Conservation (phyloP, 2,329 filamentous ascomycete genomes). For the Trichothecium roseum region DNA sequence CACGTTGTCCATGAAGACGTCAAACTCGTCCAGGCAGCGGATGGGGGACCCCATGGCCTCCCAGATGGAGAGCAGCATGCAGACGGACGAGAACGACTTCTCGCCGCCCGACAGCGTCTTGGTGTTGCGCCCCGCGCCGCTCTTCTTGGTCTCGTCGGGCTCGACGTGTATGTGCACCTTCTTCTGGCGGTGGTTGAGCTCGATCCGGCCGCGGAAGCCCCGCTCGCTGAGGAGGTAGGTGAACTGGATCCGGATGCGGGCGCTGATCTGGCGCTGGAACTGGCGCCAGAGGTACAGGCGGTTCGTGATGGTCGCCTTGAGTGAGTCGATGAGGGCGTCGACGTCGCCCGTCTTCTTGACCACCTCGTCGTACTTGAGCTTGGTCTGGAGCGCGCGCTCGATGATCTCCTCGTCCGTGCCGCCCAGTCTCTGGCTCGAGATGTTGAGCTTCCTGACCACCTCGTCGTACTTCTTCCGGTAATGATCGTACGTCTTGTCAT, state of each 20-base stretch:
- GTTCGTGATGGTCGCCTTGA: slow-evolving; percentile 52
- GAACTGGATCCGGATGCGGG: slow-evolving; percentile 78
- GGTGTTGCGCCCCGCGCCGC: slow-evolving; percentile 65
- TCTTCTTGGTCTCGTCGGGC: slow-evolving; percentile 54
- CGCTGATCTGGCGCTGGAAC: slow-evolving; percentile 78
- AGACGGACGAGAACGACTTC: slow-evolving; percentile 96
- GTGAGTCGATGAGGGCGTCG: slow-evolving; percentile 27
- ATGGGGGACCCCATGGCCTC: slow-evolving; percentile 96
- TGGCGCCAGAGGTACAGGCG: slow-evolving; percentile 67
- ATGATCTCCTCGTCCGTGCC: slow-evolving; percentile 56
- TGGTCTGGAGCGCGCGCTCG: slow-evolving; percentile 30
- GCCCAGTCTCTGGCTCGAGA: slow-evolving; percentile 47
- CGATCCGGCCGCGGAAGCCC: slow-evolving; percentile 73
- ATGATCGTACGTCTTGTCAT: slow-evolving; percentile 50
- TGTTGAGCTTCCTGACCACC: slow-evolving; percentile 47
- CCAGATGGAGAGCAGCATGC: slow-evolving; percentile 85
- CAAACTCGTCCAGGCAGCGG: slow-evolving; percentile 92
- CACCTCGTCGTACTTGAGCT: slow-evolving; percentile 30
- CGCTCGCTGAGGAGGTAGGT: slow-evolving; percentile 81
- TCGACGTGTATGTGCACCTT: slow-evolving; percentile 69
- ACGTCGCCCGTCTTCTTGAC: slow-evolving; percentile 28
- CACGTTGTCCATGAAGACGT: slow-evolving; percentile 98
- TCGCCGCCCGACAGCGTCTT: slow-evolving; percentile 93
- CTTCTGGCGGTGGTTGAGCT: slow-evolving; percentile 66
- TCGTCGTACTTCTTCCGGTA: slow-evolving; percentile 44